phyloP scores from a whole-genome alignment of 2,329 filamentous ascomycete species.

The Diaporthe humulicola region DNA sequence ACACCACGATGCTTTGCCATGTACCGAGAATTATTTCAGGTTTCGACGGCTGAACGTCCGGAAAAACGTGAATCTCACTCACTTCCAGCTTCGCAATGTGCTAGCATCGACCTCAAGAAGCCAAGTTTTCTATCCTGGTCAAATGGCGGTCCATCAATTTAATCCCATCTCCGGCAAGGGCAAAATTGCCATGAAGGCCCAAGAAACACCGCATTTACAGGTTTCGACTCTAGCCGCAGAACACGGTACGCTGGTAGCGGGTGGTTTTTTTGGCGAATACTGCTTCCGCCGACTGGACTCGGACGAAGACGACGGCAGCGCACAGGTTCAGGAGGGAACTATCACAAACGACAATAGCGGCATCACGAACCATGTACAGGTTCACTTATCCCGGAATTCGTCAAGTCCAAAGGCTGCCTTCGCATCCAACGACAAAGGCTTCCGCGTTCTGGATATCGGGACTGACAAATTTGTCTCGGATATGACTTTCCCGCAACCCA shows the following conservation, averaged over 20 bases:
- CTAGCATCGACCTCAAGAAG: slow-evolving; percentile 69
- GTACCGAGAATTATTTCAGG: slow-evolving; percentile 65
- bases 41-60: slow-evolving; percentile 70
- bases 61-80: slow-evolving; percentile 67
- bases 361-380: slow-evolving; percentile 75
- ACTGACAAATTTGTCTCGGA: slow-evolving; percentile 71
- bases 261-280: slow-evolving; percentile 71
- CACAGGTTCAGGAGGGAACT: slow-evolving; percentile 56
- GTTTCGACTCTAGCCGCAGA: slow-evolving; percentile 66
- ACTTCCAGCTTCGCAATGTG: slow-evolving; percentile 76
- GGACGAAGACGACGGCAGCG: slow-evolving; percentile 49
- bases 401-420: slow-evolving; percentile 69
- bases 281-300: slow-evolving; percentile 61
- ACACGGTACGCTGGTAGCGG: slow-evolving; percentile 69
- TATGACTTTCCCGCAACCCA: slow-evolving; percentile 67
- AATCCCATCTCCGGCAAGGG: slow-evolving; percentile 62
- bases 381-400: slow-evolving; percentile 67
- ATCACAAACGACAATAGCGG: slow-evolving; percentile 64
- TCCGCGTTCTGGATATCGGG: slow-evolving; percentile 70
- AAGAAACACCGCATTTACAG: slow-evolving; percentile 47
- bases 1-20: slow-evolving; percentile 52
- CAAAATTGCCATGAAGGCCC: slow-evolving; percentile 58
- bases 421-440: slow-evolving; percentile 71
- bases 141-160: slow-evolving; percentile 63
- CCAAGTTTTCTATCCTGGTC: slow-evolving; percentile 69